A percentile compares a stretch with the other conserved stretches of the same genome.
Evolutionary conservation across 2,329 filamentous ascomycete species (phyloP).

Genomic region (Parascedosporium putredinis): DNA sequence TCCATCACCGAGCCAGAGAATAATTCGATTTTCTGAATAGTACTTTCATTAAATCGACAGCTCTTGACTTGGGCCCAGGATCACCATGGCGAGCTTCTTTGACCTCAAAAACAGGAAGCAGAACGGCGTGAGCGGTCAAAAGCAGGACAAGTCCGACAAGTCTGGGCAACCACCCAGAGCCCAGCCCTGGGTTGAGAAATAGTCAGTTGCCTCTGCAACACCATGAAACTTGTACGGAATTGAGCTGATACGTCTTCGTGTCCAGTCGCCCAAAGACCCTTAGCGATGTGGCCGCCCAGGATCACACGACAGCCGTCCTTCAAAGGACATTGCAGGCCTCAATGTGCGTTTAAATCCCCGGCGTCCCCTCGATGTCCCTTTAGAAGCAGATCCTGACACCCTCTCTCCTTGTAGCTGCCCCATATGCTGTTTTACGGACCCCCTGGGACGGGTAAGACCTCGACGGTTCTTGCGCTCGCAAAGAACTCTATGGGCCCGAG

Average conservation of each 20-base stretch:
- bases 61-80: no score
- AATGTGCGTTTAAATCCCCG: slow-evolving; percentile 47
- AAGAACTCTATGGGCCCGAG: slow-evolving; percentile 93
- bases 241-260: not conserved
- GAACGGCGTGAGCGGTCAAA: slow-evolving; percentile 46
- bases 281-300: slow-evolving; percentile 91
- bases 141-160: slow-evolving; percentile 51
- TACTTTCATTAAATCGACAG: no score
- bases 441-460: slow-evolving; percentile 95
- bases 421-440: slow-evolving; percentile 99
- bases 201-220: slow-evolving; percentile 62
- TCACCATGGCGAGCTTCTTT: slow-evolving; percentile 82
- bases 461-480: slow-evolving; percentile 94
- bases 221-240: slow-evolving; percentile 19
- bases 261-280: slow-evolving; percentile 82
- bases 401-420: slow-evolving; percentile 53
- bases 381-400: not conserved
- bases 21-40: no score
- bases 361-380: slow-evolving; percentile 5
- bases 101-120: slow-evolving; percentile 86
- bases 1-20: not conserved
- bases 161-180: slow-evolving; percentile 50
- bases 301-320: slow-evolving; percentile 89
- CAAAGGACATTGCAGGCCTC: slow-evolving; percentile 88
- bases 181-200: slow-evolving; percentile 99